phyloP scores from a whole-genome alignment of 2,329 filamentous ascomycete species.

The Cladosporium austrohemisphaericum region DNA sequence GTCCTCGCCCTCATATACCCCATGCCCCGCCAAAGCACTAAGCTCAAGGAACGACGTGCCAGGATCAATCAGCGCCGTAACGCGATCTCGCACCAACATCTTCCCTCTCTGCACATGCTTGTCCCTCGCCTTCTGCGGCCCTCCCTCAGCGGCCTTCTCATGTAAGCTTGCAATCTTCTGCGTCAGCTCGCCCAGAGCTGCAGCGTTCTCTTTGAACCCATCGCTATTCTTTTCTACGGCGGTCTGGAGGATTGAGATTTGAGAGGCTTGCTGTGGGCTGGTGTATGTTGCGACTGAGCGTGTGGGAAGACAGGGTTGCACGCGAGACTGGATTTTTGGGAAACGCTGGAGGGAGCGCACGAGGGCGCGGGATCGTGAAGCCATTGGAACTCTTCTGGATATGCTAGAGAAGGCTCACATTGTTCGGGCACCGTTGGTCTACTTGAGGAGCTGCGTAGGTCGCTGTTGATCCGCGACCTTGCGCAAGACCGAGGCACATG shows the following conservation, averaged over 20 bases:
- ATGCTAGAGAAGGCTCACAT: constrained; percentile 5
- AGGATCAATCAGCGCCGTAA: constrained; percentile 82
- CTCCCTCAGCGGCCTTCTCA: constrained; percentile 63
- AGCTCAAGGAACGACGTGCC: constrained; percentile 89
- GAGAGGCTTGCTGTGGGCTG: constrained; percentile 73
- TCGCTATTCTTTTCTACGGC: constrained; percentile 71
- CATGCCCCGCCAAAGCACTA: constrained; percentile 84
- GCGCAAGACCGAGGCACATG: neutral
- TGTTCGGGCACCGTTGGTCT: neutral
- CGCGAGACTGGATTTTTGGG: neutral
- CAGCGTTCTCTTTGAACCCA: constrained; percentile 76
- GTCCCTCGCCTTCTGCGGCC: constrained; percentile 73
- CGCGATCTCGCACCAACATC: constrained; percentile 88
- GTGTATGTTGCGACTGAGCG: constrained; percentile 67
- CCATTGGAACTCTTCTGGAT: constrained; percentile 8
- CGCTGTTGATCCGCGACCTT: neutral
- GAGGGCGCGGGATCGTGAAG: constrained; percentile 14
- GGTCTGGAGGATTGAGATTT: constrained; percentile 75
- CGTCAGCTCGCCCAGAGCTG: constrained; percentile 72
- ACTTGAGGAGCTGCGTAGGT: neutral
- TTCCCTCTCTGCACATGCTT: constrained; percentile 87
- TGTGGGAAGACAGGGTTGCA: constrained; percentile 4
- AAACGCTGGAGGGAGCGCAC: constrained; percentile 8
- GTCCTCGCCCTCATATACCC: constrained; percentile 80
- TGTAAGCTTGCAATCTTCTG: constrained; percentile 67